These are phyloP conservation scores for Solanum pimpinellifolium DNA, from an alignment of 257 asterid species.

Conservation along the genomic window DNA sequence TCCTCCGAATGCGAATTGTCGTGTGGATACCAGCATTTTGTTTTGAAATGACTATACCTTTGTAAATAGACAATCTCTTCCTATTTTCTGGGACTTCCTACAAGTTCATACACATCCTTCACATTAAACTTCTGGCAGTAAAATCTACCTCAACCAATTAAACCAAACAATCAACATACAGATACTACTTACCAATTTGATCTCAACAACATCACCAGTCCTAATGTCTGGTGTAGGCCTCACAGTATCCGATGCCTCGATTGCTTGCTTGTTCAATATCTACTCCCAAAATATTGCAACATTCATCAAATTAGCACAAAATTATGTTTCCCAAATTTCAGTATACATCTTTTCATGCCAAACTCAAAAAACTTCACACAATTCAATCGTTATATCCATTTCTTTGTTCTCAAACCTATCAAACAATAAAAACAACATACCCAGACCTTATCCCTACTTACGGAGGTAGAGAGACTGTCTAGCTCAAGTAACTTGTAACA, in stretches of 20 bases:
- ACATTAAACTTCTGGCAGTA: not conserved
- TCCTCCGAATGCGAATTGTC: constrained; percentile 76
- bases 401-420: not conserved
- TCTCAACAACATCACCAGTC: constrained; percentile 77
- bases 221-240: constrained; percentile 83
- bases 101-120: not conserved
- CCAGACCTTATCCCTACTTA: not conserved
- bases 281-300: constrained; percentile 15
- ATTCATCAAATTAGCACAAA: not conserved
- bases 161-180: not conserved
- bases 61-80: constrained; percentile 63
- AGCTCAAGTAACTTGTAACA: not conserved
- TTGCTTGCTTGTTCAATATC: constrained; percentile 70
- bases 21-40: constrained; percentile 98
- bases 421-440: not conserved
- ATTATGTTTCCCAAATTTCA: not conserved
- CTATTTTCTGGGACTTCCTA: constrained; percentile 88
- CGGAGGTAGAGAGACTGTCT: not conserved
- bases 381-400: not conserved
- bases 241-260: constrained; percentile 59
- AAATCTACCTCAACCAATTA: not conserved
- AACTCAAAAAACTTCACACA: not conserved
- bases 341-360: not conserved
- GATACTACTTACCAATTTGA: constrained; percentile 53
- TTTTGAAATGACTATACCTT: constrained; percentile 78